Conservation (phyloP, 139 green algal genomes). For the Volvox reticuliferus region DNA sequence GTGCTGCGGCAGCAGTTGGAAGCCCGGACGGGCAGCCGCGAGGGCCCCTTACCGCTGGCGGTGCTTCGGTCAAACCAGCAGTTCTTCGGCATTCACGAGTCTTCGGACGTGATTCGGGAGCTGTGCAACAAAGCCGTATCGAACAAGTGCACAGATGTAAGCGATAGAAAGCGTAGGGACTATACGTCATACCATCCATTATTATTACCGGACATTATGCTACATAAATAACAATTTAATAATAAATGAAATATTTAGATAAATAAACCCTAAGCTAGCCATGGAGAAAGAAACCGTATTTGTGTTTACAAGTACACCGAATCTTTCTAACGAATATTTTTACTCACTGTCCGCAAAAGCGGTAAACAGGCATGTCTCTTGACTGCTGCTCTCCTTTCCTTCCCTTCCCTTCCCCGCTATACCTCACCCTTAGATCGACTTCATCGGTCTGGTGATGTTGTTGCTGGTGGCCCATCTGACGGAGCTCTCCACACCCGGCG, state of each 20-base stretch:
- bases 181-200: too few relatives aligned
- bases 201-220: too few relatives aligned
- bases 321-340: too few relatives aligned
- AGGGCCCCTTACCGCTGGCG: slow-evolving; percentile 31
- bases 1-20: slow-evolving; percentile 36
- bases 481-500: background rate
- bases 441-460: slow-evolving; percentile 43
- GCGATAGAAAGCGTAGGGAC: background rate
- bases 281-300: too few relatives aligned
- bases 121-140: background rate
- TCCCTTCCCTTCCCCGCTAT: background rate
- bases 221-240: too few relatives aligned
- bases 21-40: slow-evolving; percentile 25
- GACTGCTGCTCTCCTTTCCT: too few relatives aligned
- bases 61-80: background rate
- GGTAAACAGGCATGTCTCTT: too few relatives aligned
- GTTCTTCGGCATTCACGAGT: slow-evolving; percentile 3
- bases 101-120: background rate
- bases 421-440: slow-evolving; percentile 20
- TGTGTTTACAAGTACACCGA: too few relatives aligned
- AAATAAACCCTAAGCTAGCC: too few relatives aligned
- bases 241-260: too few relatives aligned
- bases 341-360: too few relatives aligned
- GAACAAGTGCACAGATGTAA: slow-evolving; percentile 24
- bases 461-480: slow-evolving; percentile 44